Conservation (phyloP, 2,329 filamentous ascomycete species). For the Colletotrichum australisinense region DNA sequence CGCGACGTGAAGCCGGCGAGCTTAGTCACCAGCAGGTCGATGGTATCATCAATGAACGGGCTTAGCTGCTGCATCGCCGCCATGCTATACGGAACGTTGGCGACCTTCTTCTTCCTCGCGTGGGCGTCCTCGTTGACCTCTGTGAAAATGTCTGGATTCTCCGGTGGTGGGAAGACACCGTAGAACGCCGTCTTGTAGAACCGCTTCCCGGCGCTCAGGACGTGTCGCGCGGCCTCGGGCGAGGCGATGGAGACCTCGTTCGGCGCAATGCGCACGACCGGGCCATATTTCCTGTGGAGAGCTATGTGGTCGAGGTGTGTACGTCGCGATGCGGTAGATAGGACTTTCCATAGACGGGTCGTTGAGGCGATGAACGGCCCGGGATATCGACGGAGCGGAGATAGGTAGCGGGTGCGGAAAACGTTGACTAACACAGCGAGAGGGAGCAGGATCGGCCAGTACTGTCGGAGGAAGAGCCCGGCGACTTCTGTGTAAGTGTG, state of each 20-base stretch:
- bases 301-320: conserved; percentile 56
- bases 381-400: conserved; percentile 76
- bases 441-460: conserved; percentile 55
- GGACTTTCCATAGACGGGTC: conserved; percentile 54
- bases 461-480: neutral
- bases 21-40: conserved; percentile 56
- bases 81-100: conserved; percentile 64
- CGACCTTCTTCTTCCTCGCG: conserved; percentile 65
- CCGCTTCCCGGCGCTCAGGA: conserved; percentile 61
- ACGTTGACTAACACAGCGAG: conserved; percentile 52
- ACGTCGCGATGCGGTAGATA: conserved; percentile 49
- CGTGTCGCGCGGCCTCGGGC: conserved; percentile 46
- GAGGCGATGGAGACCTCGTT: conserved; percentile 49
- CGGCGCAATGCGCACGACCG: conserved; percentile 46
- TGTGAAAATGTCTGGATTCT: conserved; percentile 70
- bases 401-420: conserved; percentile 58
- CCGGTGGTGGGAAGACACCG: conserved; percentile 64
- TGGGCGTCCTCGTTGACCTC: conserved; percentile 66
- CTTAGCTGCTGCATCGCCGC: conserved; percentile 63
- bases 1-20: conserved; percentile 51
- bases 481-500: conserved; percentile 14
- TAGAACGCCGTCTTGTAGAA: conserved; percentile 67
- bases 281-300: conserved; percentile 49
- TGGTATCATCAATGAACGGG: conserved; percentile 63
- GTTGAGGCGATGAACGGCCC: conserved; percentile 75